Evolutionary conservation across 2,329 filamentous ascomycete genomes (phyloP), one percentile per base, ranked within the genome.

Genomic region (Dactylellina sp.): DNA sequence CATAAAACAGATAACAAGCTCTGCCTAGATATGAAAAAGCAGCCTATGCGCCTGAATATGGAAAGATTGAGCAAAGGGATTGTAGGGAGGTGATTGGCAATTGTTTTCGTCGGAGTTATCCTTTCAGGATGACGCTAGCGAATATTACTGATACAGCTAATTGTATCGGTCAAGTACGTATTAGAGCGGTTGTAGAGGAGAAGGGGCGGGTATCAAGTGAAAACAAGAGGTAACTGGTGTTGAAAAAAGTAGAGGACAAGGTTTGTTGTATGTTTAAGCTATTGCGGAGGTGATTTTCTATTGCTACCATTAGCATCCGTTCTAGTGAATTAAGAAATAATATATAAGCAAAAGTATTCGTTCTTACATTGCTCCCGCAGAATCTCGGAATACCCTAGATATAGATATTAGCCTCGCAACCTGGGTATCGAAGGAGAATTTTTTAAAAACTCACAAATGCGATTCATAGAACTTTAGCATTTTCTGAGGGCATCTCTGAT

Each of bases 401-500:
- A 25, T 1, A 53, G 44, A n/a, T 16, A 22, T 71, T 57, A 62
- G 65, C 28, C 14, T 50, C n/a, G 37, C 9, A 40, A 6, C 37
- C n/a, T 4, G 9, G n/a, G 12, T n/a, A 24, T 7, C 25, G 57
- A 22, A 63, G 53, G 1, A 49, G 28, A 25, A 47, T 14, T 5
- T 47, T 20, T 18, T 24, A 20, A 9, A 22, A 14, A 78, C 78
- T 61, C 78, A 81, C 80, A 85, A 79, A 75, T 85, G 84, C 53
- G 80, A 82, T 76, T 85, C 84, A 77, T 85, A 85, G 76, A 85
- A 85, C 44, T 78, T 79, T 1, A 85, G 80, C 84, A 84, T 82
- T 81, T 89, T 91, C 79, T 94, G 91, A 0, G 91, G 91, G 77
- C 90, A 93, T 77, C 92, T 89, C 78, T 88, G 85, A 78, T 93